Evolutionary conservation across 345 rosid species (phyloP), one percentile per base, ranked within the genome.

Genomic region (Linum tenue): DNA sequence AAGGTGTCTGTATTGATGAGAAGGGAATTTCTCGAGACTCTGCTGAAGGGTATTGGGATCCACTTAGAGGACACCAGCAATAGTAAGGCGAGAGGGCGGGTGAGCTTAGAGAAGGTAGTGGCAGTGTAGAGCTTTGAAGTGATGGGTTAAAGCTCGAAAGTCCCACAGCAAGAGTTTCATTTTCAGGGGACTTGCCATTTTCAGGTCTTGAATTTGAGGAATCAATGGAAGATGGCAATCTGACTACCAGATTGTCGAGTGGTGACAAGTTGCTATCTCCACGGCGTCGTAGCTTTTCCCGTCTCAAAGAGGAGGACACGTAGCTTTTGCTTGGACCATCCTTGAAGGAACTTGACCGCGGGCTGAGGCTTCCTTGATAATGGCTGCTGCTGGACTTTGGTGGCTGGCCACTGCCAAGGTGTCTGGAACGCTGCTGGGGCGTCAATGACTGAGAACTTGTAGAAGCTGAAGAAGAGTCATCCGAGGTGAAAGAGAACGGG

Each of bases 41-140:
- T 48, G 31, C 31, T 22, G 71, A 69, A 1, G 85, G 48, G 37
- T 56, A 74, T 59, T 84, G 89, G 15, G 96, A 70, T 40, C 83
- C 61, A 73, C 78, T 83, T 22, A 78, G 82, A 37, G 97, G 95
- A 63, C 99, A 95, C 95, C 96, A 87, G 69, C 96, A 88, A 75
- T 91, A 95, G 69, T 86, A 80, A 7, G 99, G 99, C 58, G 99
- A 79, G 72, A 83, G 80, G 5, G 82, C 73, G 36, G 92, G 84
- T 56, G 86, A 70, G 43, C 70, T 73, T 9, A 68, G 39, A 38
- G 83, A 68, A 59, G 90, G 67, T 42, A 70, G 78, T 10, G 72
- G 82, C 35, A 84, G 73, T 17, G 68, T 69, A 3, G 80, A 71
- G 42, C 75, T 69, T 41, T 74, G 37, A 57, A 73, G n/a, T 17